Evolutionary conservation across 1,284 basidiomycete species (phyloP), one percentile per base, ranked within the genome.

Genomic region (Thecaphora frezii): DNA sequence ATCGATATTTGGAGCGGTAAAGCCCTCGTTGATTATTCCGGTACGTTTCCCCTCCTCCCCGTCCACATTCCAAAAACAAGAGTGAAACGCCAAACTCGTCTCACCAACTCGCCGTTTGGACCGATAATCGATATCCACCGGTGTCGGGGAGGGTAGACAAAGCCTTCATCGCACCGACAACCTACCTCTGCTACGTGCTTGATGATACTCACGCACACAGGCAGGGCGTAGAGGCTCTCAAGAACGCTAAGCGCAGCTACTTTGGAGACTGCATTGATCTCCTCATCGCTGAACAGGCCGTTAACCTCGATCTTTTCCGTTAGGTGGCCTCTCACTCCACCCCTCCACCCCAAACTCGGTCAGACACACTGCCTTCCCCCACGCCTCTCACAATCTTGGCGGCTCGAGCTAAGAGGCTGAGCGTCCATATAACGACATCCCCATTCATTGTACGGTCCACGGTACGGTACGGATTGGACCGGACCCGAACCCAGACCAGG

Each of bases 221-320:
- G 19, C 41, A 44, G 19, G 69, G 67, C 33, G 39, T 75, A 0
- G 40, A 41, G 12, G 69, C 71, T 1, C 41, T 75, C 16, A 51
- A 54, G 3, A 44, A 54, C 10, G 59, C 68, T 14, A 62, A 57
- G 25, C 7, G 23, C 4, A 46, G 53, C n/a, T 75, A 75, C 46
- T 75, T 75, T 64, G 73, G 73, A 9, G 73, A 73, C 51, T 62
- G 62, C 2, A 75, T 75, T 47, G 73, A 75, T 36, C 19, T 75
- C 1, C 49, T 69, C 37, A 66, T 75, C 43, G 73, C 71, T 9
- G 62, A 75, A 45, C 57, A 73, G 44, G 72, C 33, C 4, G 33
- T 36, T 14, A 36, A 36, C 13, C 7, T 14, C 16, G 33, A 36
- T 3, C 10, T 36, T 9, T 36, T 36, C 16, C 8, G 33, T 9